Base-by-base conservation (phyloP, 2,329 filamentous ascomycete genomes). In the Colletotrichum limetticola region DNA sequence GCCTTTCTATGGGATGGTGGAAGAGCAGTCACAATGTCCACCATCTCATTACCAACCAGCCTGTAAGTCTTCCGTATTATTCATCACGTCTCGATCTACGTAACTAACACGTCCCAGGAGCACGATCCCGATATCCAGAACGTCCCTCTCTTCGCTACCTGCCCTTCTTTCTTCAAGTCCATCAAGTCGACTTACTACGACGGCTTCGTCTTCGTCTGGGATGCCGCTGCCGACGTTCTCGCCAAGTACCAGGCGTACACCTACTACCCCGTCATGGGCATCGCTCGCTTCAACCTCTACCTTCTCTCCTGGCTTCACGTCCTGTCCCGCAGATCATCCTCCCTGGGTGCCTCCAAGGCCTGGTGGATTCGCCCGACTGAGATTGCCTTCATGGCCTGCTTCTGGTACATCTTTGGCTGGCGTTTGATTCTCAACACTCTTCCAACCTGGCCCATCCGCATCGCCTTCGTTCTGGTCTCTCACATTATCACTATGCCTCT, bases 221-320 rank as follows among this genome's bases (percentile, higher is more conserved):
- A 93, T 78, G 84, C 86, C 7, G 85, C 85, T 19, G 90, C 91
- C 58, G 88, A 91, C 75, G 80, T 91, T 72, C 78, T 91, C 66
- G 84, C 94, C 5, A 86, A 85, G 8, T 89, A 87, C 78, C 92
- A 94, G 79, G 83, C 89, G 66, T 93, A 89, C 81, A 89, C 90
- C 0, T 94, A 94, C 83, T 94, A 94, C 79, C 90, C 91, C 1
- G 81, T 92, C 77, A 90, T 94, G 84, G 85, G 84, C 72, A 84
- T 94, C 67, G 92, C 91, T 3, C 91, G 92, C 73, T 94, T 94
- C 88, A 94, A 94, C 79, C 87, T 94, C 2, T 94, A 93, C 80
- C 81, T 91, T 22, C 86, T 93, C 12, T 91, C 90, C 5, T 93
- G 91, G 91, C 82, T 87, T 19, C 91, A 93, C 78, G 87, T 94